Base-by-base conservation (phyloP, 2,329 filamentous ascomycete genomes). In the Xylaria sp. region DNA sequence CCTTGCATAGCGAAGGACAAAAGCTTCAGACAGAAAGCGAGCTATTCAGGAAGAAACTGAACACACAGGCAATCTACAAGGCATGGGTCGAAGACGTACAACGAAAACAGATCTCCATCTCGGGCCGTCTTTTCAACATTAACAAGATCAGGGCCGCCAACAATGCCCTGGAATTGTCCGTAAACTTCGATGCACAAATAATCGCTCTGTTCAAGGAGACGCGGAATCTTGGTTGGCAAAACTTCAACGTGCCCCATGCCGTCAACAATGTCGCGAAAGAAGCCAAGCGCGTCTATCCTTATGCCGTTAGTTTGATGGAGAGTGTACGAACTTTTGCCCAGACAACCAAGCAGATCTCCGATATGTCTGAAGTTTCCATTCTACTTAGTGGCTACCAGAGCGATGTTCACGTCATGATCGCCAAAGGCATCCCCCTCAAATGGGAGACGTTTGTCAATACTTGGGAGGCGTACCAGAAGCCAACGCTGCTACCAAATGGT, bases 181-280 rank as follows among this genome's bases (percentile, higher is more conserved):
- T 99, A 75, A 99, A 98, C 78, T 99, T 99, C 71, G 94, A 99
- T 74, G 89, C 92, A 12, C 95, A 99, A 75, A 92, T 98, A 60
- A 99, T 99, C 74, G 94, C 94, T 0, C 82, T 99, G 9, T 99
- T 99, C 84, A 99, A 99, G 75, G 95, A 99, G 80, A 96, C 96
- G 25, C 89, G 96, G 42, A 99, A 99, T 73, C 81, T 99, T 45
- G 88, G 92, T 12, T 99, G 95, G 94, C 89, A 97, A 65, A 95
- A 92, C 68, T 99, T 93, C 76, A 90, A 92, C 60, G 92, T 99
- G 23, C 96, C 96, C 8, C 95, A 99, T 76, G 89, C 92, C 14
- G 92, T 99, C 73, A 96, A 90, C 77, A 98, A 92, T 67, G 92
- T 97, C 57, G 96, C 96, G 0, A 99, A 98, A 77, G 95, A 99